phyloP scores from a whole-genome alignment of 1,284 basidiomycete species.

The Pseudozyma sp. region DNA sequence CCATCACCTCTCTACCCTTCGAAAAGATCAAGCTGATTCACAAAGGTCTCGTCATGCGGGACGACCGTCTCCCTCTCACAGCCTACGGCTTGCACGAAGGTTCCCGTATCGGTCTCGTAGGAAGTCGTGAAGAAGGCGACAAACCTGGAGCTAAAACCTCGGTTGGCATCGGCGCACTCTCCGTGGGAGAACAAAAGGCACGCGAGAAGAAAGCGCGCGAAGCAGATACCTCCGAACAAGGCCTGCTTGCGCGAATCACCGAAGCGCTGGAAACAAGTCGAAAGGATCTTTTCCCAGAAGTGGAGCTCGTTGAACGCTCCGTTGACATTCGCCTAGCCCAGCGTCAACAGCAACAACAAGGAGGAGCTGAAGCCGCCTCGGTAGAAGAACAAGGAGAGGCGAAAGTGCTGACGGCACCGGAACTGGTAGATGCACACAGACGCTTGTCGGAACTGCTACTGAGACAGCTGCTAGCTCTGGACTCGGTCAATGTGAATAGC shows the following conservation, averaged over 20 bases:
- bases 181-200: constrained; percentile 46
- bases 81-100: constrained; percentile 60
- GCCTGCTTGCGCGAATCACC: constrained; percentile 54
- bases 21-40: constrained; percentile 60
- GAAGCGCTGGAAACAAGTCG: constrained; percentile 40
- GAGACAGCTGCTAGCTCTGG: constrained; percentile 60
- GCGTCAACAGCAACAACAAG: not conserved
- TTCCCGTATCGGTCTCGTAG: constrained; percentile 58
- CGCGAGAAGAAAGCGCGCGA: constrained; percentile 42
- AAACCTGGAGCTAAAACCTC: constrained; percentile 39
- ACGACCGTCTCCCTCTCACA: constrained; percentile 56
- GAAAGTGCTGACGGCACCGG: not conserved
- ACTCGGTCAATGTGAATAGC: constrained; percentile 57
- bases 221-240: constrained; percentile 45
- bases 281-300: constrained; percentile 57
- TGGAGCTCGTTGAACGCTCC: constrained; percentile 51
- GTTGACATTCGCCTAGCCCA: constrained; percentile 5
- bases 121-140: constrained; percentile 47
- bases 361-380: not conserved
- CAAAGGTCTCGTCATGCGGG: constrained; percentile 60
- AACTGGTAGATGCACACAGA: constrained; percentile 53
- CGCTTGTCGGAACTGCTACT: constrained; percentile 61
- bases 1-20: constrained; percentile 57
- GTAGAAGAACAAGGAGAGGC: not conserved
- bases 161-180: constrained; percentile 17